Conservation (phyloP, 257 asterid genomes). For the Solanum lignicaule region DNA sequence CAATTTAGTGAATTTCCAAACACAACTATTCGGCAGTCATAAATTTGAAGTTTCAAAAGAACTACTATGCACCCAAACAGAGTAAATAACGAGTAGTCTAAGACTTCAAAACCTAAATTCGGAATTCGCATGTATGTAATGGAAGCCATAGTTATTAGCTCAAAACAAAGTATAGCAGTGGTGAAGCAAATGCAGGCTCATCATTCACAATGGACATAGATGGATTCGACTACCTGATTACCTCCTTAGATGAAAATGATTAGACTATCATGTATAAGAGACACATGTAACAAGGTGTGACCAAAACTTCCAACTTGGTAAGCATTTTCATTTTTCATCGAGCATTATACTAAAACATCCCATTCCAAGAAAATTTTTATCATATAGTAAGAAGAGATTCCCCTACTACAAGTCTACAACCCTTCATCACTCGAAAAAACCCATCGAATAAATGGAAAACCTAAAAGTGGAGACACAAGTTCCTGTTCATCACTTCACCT, state of each 20-base stretch:
- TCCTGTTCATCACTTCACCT: not conserved
- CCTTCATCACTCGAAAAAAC: not conserved
- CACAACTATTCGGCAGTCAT: not conserved
- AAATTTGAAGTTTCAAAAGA: not conserved
- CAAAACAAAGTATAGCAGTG: not conserved
- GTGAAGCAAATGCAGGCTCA: not conserved
- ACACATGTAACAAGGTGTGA: not conserved
- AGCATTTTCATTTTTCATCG: not conserved
- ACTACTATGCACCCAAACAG: not conserved
- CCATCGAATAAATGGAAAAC: not conserved
- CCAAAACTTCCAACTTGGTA: not conserved
- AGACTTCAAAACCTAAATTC: not conserved
- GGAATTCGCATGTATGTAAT: not conserved
- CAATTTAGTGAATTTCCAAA: not conserved
- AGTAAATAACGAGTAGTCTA: not conserved
- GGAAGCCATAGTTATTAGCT: not conserved
- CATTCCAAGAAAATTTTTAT: not conserved
- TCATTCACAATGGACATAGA: not conserved
- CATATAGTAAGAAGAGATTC: not conserved
- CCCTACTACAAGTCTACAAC: not conserved
- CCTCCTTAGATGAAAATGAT: not conserved
- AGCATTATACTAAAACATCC: not conserved
- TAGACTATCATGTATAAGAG: not conserved
- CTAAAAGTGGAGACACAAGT: not conserved
- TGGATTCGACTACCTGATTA: not conserved